Evolutionary conservation across 257 asterid species (phyloP).

Genomic region (Solanum sejunctum): DNA sequence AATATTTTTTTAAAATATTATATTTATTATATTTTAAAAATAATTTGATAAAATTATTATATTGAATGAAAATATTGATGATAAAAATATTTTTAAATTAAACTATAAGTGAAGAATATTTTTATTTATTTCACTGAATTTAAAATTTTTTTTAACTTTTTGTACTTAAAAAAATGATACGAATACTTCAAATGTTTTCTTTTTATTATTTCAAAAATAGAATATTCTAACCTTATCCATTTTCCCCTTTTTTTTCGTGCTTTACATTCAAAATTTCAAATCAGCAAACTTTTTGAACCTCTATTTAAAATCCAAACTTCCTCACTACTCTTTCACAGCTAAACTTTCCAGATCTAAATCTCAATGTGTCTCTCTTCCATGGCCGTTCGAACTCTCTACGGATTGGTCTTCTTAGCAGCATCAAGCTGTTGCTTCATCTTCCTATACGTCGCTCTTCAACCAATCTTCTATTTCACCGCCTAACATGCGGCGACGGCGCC

Average conservation of each 20-base stretch:
- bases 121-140: too few relatives aligned
- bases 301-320: background rate
- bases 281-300: background rate
- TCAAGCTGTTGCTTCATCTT: conserved; percentile 42
- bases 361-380: background rate
- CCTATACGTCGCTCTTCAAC: conserved; percentile 41
- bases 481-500: conserved; percentile 1
- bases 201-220: too few relatives aligned
- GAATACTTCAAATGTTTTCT: too few relatives aligned
- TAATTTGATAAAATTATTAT: too few relatives aligned
- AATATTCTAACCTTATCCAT: background rate
- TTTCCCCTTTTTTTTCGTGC: background rate
- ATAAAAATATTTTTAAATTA: too few relatives aligned
- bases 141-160: too few relatives aligned
- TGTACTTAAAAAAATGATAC: too few relatives aligned
- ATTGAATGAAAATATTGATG: too few relatives aligned
- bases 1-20: too few relatives aligned
- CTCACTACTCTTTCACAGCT: background rate
- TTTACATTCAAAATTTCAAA: background rate
- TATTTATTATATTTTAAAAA: too few relatives aligned
- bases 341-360: background rate
- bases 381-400: conserved; percentile 34
- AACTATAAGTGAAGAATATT: too few relatives aligned
- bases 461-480: conserved; percentile 40
- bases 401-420: conserved; percentile 28